Conservation (phyloP, 495 filamentous ascomycete genomes). For the Neurospora sp. region DNA sequence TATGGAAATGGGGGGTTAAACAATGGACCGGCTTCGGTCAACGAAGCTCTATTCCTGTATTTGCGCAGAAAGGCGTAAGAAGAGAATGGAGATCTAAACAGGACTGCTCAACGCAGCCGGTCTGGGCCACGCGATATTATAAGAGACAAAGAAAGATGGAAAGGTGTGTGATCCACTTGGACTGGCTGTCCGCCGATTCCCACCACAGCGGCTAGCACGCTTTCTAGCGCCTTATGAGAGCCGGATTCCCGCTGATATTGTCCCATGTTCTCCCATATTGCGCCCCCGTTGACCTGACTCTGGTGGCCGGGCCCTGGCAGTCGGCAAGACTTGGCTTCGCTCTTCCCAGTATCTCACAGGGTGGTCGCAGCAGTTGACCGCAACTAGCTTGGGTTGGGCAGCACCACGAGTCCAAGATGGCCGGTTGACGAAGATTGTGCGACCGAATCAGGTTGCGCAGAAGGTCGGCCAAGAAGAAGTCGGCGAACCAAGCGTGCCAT, state of each 20-base stretch:
- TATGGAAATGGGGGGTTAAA: conserved; percentile 15
- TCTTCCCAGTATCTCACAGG: not conserved
- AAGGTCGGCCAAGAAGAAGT: not conserved
- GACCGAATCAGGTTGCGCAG: conserved; percentile 17
- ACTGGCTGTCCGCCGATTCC: conserved; percentile 1
- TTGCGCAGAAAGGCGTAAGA: conserved; percentile 25
- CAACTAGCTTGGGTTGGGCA: conserved; percentile 12
- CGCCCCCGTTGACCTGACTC: not conserved
- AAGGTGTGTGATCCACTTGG: not conserved
- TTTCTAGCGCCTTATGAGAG: not conserved
- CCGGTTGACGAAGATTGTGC: not conserved
- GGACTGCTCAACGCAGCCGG: conserved; percentile 13
- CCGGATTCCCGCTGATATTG: conserved; percentile 1
- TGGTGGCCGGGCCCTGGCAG: not conserved
- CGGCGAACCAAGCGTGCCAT: conserved; percentile 17
- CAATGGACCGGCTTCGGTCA: conserved; percentile 39
- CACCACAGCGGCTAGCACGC: conserved; percentile 20
- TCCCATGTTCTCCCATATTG: not conserved
- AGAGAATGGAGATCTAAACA: conserved; percentile 18
- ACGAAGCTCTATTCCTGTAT: conserved; percentile 34
- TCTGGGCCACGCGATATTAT: conserved; percentile 18
- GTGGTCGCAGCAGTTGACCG: not conserved
- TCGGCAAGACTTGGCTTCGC: not conserved
- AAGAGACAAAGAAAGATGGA: conserved; percentile 8
- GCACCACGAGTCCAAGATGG: conserved; percentile 7